phyloP scores from a whole-genome alignment of 345 rosid genomes.

The Kandelia obovata region DNA sequence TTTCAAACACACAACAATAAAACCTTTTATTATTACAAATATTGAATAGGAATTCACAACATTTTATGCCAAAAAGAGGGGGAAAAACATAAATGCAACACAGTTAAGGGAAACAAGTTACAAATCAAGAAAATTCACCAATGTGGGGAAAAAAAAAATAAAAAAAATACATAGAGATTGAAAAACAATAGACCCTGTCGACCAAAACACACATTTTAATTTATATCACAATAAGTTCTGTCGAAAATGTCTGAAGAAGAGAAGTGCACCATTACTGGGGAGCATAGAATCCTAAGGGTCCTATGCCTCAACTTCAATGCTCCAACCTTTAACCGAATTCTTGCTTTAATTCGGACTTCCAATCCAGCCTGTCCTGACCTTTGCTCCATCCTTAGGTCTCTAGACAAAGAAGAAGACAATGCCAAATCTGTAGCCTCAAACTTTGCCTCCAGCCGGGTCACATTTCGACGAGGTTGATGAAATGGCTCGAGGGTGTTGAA shows the following conservation, averaged over 20 bases:
- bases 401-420: slow-evolving; percentile 33
- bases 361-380: slow-evolving; percentile 41
- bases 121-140: too few relatives aligned
- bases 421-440: slow-evolving; percentile 46
- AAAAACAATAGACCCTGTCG: not conserved
- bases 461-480: slow-evolving; percentile 56
- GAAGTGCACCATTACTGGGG: slow-evolving; percentile 44
- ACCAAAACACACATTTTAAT: slow-evolving; percentile 17
- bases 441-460: slow-evolving; percentile 46
- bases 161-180: not conserved
- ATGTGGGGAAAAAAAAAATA: not conserved
- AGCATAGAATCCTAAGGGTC: slow-evolving; percentile 44
- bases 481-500: slow-evolving; percentile 48
- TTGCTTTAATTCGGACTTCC: slow-evolving; percentile 51
- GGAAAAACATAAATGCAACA: too few relatives aligned
- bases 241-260: slow-evolving; percentile 39
- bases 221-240: slow-evolving; percentile 41
- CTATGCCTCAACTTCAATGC: slow-evolving; percentile 43
- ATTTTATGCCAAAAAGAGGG: too few relatives aligned
- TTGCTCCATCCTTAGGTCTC: slow-evolving; percentile 44
- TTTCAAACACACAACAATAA: not conserved
- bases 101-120: too few relatives aligned
- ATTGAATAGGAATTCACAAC: too few relatives aligned
- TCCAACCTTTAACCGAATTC: slow-evolving; percentile 65
- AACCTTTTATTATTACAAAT: not conserved